phyloP scores from a whole-genome alignment of 768 basidiomycete genomes.

The Trametes meyenii region DNA sequence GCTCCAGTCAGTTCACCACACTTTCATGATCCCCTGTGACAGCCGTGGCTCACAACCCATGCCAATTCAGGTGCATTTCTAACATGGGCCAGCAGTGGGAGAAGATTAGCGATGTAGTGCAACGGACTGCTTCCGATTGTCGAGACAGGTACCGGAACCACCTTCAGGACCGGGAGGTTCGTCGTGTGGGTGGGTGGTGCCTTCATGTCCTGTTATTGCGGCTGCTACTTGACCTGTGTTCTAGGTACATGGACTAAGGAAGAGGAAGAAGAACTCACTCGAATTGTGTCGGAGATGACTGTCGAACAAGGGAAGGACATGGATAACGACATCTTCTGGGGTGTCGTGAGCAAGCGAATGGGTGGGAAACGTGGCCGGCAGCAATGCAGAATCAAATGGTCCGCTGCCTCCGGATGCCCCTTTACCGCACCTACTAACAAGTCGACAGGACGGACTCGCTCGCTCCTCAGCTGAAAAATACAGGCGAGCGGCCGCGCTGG shows the following conservation, averaged over 20 bases:
- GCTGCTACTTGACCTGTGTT: background rate
- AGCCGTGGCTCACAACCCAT: too few relatives aligned
- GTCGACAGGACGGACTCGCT: constrained; percentile 71
- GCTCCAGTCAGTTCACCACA: constrained; percentile 51
- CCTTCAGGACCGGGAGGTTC: constrained; percentile 64
- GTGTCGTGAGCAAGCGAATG: constrained; percentile 75
- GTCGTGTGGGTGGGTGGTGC: constrained; percentile 51
- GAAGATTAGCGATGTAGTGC: constrained; percentile 69
- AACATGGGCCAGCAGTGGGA: constrained; percentile 82
- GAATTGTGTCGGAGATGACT: constrained; percentile 77
- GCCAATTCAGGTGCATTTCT: constrained; percentile 58
- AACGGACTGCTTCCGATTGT: constrained; percentile 79
- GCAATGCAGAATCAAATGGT: constrained; percentile 91
- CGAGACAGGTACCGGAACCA: constrained; percentile 88
- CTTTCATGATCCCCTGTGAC: background rate
- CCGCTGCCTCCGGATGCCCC: constrained; percentile 1
- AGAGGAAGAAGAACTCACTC: constrained; percentile 75
- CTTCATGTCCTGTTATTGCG: background rate
- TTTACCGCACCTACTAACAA: background rate
- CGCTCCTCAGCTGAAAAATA: constrained; percentile 70
- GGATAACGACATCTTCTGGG: constrained; percentile 86
- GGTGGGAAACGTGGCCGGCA: constrained; percentile 74
- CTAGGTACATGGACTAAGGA: constrained; percentile 75
- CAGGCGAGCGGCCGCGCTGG: constrained; percentile 75
- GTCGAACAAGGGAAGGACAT: constrained; percentile 67